phyloP scores from a whole-genome alignment of 208 protist genomes.

The Leptomonas seymouri region DNA sequence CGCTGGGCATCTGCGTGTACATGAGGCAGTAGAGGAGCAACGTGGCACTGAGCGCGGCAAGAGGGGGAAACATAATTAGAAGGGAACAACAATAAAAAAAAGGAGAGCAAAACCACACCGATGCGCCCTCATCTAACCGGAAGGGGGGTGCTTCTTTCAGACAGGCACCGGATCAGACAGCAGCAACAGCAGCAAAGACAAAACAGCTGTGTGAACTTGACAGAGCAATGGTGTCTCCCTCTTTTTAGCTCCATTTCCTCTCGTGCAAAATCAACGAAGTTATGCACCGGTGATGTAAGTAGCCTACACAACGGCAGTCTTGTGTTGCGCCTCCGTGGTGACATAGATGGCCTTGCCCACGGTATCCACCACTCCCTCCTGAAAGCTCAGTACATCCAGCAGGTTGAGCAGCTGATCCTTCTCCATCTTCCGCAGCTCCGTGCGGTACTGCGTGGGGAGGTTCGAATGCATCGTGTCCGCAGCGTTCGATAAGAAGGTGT shows the following conservation, averaged over 20 bases:
- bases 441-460: constrained; percentile 64
- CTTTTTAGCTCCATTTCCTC: too few relatives aligned
- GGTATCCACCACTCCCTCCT: constrained; percentile 74
- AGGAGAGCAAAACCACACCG: background rate
- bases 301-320: constrained; percentile 56
- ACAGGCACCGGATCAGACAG: background rate
- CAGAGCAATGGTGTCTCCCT: too few relatives aligned
- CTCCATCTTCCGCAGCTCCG: constrained; percentile 66
- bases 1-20: too few relatives aligned
- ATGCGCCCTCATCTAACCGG: background rate
- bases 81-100: background rate
- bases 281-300: too few relatives aligned
- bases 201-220: background rate
- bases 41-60: too few relatives aligned
- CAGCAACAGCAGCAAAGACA: background rate
- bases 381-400: constrained; percentile 82
- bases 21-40: too few relatives aligned
- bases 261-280: too few relatives aligned
- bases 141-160: too few relatives aligned
- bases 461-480: constrained; percentile 84
- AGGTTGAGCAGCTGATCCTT: constrained; percentile 82
- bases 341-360: constrained; percentile 84
- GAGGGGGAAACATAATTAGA: background rate
- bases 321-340: constrained; percentile 50
- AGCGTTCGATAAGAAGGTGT: constrained; percentile 70